Base-by-base conservation (phyloP, 2,329 filamentous ascomycete species). In the Ophiostoma sp. region DNA sequence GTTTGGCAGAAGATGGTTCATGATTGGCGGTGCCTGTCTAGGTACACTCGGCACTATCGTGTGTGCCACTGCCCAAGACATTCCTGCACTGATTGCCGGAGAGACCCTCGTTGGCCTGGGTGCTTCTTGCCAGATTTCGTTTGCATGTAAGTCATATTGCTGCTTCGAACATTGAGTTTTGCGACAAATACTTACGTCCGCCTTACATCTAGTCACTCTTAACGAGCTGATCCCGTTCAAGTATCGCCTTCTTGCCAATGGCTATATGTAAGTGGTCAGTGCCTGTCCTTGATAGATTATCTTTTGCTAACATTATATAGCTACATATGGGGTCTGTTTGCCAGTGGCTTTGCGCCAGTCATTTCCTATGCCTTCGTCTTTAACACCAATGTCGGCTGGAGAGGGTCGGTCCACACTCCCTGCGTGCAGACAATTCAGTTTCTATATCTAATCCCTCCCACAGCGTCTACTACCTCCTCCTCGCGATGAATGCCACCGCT, bases 151-250 rank as follows among this genome's bases (percentile, higher is more conserved):
- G 36, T 66, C 2, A 25, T 3, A 1, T 19, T 52, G n/a, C 5
- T 19, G 6, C 52, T 15, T 57, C n/a, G n/a, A n/a, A n/a, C n/a
- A n/a, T n/a, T n/a, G n/a, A n/a, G n/a, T n/a, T n/a, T n/a, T n/a
- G n/a, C n/a, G n/a, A n/a, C n/a, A n/a, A n/a, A n/a, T n/a, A n/a
- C n/a, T n/a, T n/a, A n/a, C n/a, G n/a, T n/a, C n/a, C n/a, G n/a
- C n/a, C 8, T 31, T 61, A 1, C 9, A 0, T 17, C 7, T 8
- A 61, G 57, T 80, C 63, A 78, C 81, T 25, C 77, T 82, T 72
- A 79, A 77, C 11, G 82, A 84, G 75, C 77, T 83, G n/a, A 81
- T 83, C 5, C 81, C 81, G 9, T 83, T 82, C 77, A 81, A 80
- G 76, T 75, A 79, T 31, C 81, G 82, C 42, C 78, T 80, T 45